These are phyloP conservation scores for Sphaerosporella brunnea DNA, from an alignment of 495 filamentous ascomycete genomes.

Conservation along the genomic window DNA sequence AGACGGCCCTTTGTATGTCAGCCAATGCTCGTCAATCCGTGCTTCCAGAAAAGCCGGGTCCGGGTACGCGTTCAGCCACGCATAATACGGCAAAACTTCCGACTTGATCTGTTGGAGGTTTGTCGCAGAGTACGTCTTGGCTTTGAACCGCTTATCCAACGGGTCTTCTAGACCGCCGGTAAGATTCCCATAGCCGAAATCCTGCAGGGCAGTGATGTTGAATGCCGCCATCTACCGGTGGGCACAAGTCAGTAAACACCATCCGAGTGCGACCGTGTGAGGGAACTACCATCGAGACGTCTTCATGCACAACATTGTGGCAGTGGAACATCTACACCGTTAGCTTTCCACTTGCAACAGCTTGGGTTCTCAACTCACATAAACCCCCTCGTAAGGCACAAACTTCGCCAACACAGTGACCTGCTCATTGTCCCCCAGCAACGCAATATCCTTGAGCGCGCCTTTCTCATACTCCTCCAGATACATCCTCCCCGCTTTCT, in stretches of 20 bases:
- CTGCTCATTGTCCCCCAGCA: conserved; percentile 27
- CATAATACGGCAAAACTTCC: conserved; percentile 12
- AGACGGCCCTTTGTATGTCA: not conserved
- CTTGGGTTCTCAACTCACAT: conserved; percentile 28
- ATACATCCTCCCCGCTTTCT: conserved; percentile 17
- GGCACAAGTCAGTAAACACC: too few species aligned
- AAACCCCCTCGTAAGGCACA: conserved; percentile 38
- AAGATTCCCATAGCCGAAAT: conserved; percentile 34
- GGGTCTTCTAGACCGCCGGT: conserved; percentile 25
- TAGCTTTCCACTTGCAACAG: not conserved
- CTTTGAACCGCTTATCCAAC: conserved; percentile 19
- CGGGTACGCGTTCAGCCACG: conserved; percentile 18
- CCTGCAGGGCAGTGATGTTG: conserved; percentile 33
- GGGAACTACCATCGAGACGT: conserved; percentile 4
- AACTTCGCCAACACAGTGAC: conserved; percentile 28
- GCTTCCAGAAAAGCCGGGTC: not conserved
- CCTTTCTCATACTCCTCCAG: conserved; percentile 35
- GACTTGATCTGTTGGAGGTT: conserved; percentile 4
- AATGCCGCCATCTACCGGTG: conserved; percentile 41
- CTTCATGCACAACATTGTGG: conserved; percentile 9
- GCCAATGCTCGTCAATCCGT: not conserved
- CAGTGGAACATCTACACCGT: not conserved
- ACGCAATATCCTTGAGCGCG: conserved; percentile 39
- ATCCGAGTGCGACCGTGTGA: too few species aligned
- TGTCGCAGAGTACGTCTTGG: conserved; percentile 12